Base-by-base conservation (phyloP, 306 rosid genomes). In the Benincasa hispida region DNA sequence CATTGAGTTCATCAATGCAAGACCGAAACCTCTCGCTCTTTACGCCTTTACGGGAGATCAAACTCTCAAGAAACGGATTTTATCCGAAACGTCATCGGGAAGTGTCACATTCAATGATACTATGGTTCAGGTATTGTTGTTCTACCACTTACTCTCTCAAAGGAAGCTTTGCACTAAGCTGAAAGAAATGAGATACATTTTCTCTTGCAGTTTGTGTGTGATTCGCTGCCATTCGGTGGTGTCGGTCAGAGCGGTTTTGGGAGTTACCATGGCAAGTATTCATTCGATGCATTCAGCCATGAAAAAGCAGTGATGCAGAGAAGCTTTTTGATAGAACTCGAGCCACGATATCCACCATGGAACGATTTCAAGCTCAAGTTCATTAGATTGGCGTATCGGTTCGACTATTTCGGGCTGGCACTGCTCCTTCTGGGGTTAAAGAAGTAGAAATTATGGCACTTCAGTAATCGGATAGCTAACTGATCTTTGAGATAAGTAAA, bases 331-430 rank as follows among this genome's bases (percentile, higher is more conserved):
- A 87, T 86, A 45, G 97, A 94, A 81, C 67, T 94, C 22, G 96
- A 83, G 76, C 87, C 97, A 48, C 87, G 99, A 78, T 89, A 94
- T 81, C 97, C 99, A 55, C 97, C 99, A 12, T 92, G 96, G 96
- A 87, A 50, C 14, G 68, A 30, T 24, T 95, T 88, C 86, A 95
- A 92, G 87, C 61, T 83, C 78, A 89, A 87, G 63, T 88, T 95
- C 68, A 8, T 95, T 66, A 87, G 88, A 85, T 72, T 87, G 80
- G 99, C 91, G 5, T 94, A 89, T 87, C 48, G 42, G 37, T 13
- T 90, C 8, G 79, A 94, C 84, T 89, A 94, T 84, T 28, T 87
- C 47, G 91, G 91, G 78, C 17, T 90, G 4, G 0, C 77, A 2
- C 80, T 92, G 10, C 93, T 79, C 48, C 69, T 90, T 1, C 60